A percentile compares a stretch with the other conserved stretches of the same genome.
These are phyloP conservation scores for Deinandra increscens DNA, from an alignment of 129 eudicot genomes.

Conservation along the genomic window DNA sequence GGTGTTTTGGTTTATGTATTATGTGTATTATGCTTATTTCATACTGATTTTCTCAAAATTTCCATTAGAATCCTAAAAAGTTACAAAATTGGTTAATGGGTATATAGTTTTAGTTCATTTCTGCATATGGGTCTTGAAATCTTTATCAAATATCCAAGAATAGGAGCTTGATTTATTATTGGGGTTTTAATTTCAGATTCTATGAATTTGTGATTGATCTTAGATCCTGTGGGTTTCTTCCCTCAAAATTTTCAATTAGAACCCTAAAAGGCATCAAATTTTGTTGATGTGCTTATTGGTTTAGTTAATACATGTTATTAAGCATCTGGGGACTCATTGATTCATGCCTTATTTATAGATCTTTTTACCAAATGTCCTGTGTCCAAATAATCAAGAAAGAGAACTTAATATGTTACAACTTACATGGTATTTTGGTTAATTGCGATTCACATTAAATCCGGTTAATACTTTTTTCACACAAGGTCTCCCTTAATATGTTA, in stretches of 20 bases:
- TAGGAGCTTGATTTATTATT: neutral
- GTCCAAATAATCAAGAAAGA: neutral
- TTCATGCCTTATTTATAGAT: too few species aligned
- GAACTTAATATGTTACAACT: neutral
- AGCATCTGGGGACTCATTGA: neutral
- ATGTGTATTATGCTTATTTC: too few species aligned
- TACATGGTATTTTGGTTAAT: too few species aligned
- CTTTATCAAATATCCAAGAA: slow-evolving; percentile 10
- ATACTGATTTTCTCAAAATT: neutral
- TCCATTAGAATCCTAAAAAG: neutral
- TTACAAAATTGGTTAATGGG: neutral
- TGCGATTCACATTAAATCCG: too few species aligned
- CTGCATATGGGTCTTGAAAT: neutral
- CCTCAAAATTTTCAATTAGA: neutral
- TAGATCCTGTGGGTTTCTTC: neutral
- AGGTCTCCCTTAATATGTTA: too few species aligned
- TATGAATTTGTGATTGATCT: neutral
- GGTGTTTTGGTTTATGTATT: neutral
- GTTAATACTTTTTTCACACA: too few species aligned
- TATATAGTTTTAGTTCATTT: neutral
- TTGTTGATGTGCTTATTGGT: neutral
- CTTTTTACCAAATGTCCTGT: neutral
- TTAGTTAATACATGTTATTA: neutral
- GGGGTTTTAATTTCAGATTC: neutral
- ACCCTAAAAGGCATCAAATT: neutral